Evolutionary conservation across 345 rosid genomes (phyloP), one percentile per base, ranked within the genome.

Genomic region (Gossypium thurberi): DNA sequence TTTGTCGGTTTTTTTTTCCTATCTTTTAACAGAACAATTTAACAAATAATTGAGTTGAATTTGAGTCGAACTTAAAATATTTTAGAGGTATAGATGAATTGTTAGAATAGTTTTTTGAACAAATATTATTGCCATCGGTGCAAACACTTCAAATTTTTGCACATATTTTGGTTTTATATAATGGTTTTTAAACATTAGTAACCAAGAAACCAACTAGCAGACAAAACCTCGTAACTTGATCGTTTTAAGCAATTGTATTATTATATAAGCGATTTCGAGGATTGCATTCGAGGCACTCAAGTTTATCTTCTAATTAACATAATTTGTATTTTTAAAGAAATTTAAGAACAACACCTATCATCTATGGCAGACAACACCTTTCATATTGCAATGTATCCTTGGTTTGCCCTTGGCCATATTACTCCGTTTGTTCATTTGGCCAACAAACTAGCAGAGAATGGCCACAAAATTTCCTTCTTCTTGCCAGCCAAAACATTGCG

Each of bases 381-480:
- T 69, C 77, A 76, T 21, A 56, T 80, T n/a, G 77, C 42, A 40
- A 73, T 80, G 80, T 80, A 67, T 18, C 82, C 82, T n/a, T 80
- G 75, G 77, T 74, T 80, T 73, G 78, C 75, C 18, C 43, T 73
- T 0, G 80, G 83, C 42, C 83, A 80, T 18, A 10, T 76, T 25
- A 80, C 78, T 10, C n/a, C 83, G 17, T 80, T 56, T 58, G 58
- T 80, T 20, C 72, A 74, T 18, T 15, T 76, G 11, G 55, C 83
- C 1, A 80, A 76, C 69, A 74, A 73, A 51, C 66, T 76, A n/a
- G 80, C 83, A 3, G 46, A 70, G 26, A 76, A 51, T 64, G 75
- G 75, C 58, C 77, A 80, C 10, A 76, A 18, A 46, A 70, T 83
- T 73, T 78, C 81, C 6, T 78, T 70, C 15, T 43, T 80, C n/a